A percentile compares a stretch with the other conserved stretches of the same genome.
These are phyloP conservation scores for Gamsiella multidivaricata DNA, from an alignment of 192 early-diverging fungal species.

Conservation along the genomic window DNA sequence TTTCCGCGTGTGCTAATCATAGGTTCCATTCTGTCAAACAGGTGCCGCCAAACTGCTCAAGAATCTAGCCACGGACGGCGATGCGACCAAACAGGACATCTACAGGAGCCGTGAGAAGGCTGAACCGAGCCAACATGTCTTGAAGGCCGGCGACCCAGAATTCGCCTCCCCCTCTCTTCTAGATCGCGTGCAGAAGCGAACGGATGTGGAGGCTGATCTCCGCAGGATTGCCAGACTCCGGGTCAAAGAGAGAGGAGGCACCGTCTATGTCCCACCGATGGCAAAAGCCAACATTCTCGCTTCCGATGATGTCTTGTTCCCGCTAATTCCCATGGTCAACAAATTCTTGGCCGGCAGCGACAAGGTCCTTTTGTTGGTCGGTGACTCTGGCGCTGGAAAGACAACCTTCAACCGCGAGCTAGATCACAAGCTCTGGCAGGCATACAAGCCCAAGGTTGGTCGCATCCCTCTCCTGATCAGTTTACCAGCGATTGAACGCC, in stretches of 20 bases:
- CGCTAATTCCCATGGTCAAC: background rate
- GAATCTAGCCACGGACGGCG: background rate
- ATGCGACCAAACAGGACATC: background rate
- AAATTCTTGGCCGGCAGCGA: background rate
- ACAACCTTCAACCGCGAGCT: conserved; percentile 11
- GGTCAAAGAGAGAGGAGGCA: background rate
- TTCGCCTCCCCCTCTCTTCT: background rate
- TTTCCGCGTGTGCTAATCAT: background rate
- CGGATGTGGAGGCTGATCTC: background rate
- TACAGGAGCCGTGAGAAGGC: background rate
- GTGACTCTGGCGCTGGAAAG: conserved; percentile 25
- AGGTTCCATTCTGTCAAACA: too few relatives aligned
- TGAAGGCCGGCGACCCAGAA: background rate
- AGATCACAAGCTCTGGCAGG: conserved; percentile 1
- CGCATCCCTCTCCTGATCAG: conserved; percentile 12
- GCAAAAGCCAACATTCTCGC: background rate
- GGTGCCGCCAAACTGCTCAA: background rate
- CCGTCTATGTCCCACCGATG: background rate
- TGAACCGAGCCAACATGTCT: background rate
- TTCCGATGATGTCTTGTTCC: background rate
- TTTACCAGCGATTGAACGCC: conserved; percentile 3
- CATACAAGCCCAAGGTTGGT: background rate
- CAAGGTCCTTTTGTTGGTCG: conserved; percentile 7
- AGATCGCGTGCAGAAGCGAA: background rate
- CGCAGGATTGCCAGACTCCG: background rate